Percentiles rank a stretch among this genome's conserved stretches.
Conservation (phyloP, 1,284 basidiomycete genomes). For the Irpex sp. region DNA sequence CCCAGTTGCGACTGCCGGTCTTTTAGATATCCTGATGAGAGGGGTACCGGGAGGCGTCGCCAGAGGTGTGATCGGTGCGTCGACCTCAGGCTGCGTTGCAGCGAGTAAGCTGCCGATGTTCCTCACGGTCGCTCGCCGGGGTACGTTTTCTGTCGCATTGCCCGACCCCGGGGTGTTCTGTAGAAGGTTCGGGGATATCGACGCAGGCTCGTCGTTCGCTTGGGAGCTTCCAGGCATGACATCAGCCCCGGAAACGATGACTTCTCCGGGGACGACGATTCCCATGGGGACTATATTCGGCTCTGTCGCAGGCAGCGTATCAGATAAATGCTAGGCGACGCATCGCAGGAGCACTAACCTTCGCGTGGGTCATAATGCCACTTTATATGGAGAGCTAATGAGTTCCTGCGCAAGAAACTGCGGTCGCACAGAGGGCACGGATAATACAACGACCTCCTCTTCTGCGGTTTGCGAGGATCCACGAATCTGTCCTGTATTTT, state of each 20-base stretch:
- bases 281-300: no score
- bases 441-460: background rate
- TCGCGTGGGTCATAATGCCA: slow-evolving; percentile 5
- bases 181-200: no score
- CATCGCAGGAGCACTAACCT: background rate
- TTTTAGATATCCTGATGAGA: background rate
- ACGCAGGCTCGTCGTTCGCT: no score
- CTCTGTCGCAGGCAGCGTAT: no score
- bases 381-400: slow-evolving; percentile 10
- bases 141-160: background rate
- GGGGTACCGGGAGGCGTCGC: background rate
- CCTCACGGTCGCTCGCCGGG: background rate
- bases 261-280: no score
- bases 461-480: background rate
- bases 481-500: background rate
- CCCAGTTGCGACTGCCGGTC: background rate
- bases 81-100: background rate
- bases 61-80: background rate
- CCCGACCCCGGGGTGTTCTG: no score
- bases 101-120: background rate
- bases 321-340: background rate
- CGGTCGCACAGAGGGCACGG: slow-evolving; percentile 7
- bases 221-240: no score
- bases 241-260: no score
- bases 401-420: slow-evolving; percentile 4